A percentile compares a stretch with the other conserved stretches of the same genome.
Conservation (phyloP, 345 rosid genomes). For the Acer saccharum region DNA sequence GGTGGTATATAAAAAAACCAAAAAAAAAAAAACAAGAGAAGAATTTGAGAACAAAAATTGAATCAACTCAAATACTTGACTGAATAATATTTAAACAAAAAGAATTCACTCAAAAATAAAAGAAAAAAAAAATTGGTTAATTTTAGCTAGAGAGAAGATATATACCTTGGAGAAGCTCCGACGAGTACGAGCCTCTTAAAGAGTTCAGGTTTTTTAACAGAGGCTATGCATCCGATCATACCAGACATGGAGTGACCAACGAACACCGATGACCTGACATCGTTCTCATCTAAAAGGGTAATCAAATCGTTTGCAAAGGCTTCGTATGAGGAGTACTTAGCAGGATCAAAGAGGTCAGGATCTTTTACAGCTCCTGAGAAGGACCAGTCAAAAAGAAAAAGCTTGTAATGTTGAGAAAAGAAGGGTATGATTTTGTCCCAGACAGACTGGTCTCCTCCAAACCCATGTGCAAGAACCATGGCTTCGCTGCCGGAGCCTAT, state of each 20-base stretch:
- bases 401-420: conserved; percentile 44
- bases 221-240: conserved; percentile 84
- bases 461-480: conserved; percentile 72
- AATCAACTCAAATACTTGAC: too few species aligned
- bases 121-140: too few species aligned
- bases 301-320: conserved; percentile 64
- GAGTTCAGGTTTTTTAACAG: conserved; percentile 68
- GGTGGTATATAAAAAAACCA: too few species aligned
- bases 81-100: too few species aligned
- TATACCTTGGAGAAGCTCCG: conserved; percentile 77
- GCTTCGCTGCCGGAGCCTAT: conserved; percentile 47
- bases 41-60: neutral
- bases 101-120: too few species aligned
- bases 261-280: conserved; percentile 43
- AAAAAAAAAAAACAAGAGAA: neutral
- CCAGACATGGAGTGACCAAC: conserved; percentile 89
- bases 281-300: conserved; percentile 54
- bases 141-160: neutral
- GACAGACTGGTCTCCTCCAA: conserved; percentile 64
- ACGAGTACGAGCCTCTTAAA: conserved; percentile 58
- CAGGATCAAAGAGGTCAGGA: conserved; percentile 52
- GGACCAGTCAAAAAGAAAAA: conserved; percentile 73
- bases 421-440: conserved; percentile 63
- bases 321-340: conserved; percentile 54
- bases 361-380: conserved; percentile 73